Conservation (phyloP, 257 asterid species). For the Petrea volubilis region DNA sequence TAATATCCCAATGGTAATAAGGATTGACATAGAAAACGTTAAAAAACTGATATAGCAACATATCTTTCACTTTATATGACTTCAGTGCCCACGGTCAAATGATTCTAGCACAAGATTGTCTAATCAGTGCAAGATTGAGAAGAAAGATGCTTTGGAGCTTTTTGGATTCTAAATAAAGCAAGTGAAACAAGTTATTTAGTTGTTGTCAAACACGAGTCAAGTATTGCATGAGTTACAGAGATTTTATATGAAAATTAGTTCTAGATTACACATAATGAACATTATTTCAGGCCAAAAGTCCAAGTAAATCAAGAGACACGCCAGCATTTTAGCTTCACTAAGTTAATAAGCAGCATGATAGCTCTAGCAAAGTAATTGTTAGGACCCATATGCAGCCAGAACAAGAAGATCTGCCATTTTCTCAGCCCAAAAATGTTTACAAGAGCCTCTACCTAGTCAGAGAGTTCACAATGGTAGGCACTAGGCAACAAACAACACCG, state of each 20-base stretch:
- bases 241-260: not conserved
- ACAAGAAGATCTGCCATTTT: not conserved
- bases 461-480: not conserved
- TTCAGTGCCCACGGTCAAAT: not conserved
- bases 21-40: not conserved
- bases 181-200: not conserved
- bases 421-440: not conserved
- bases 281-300: not conserved
- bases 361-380: not conserved
- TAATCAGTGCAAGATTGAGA: not conserved
- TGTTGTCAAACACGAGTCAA: not conserved
- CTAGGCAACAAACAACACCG: not conserved
- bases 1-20: not conserved
- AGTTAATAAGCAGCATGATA: not conserved
- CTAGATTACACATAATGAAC: not conserved
- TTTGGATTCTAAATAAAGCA: not conserved
- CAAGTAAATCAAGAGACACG: not conserved
- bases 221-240: not conserved
- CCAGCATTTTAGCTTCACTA: not conserved
- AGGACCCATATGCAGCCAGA: constrained; percentile 10
- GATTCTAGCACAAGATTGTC: not conserved
- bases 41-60: not conserved
- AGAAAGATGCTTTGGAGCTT: not conserved
- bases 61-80: not conserved
- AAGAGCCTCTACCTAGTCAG: not conserved